Evolutionary conservation across 2,329 filamentous ascomycete genomes (phyloP).

Genomic region (Aspergillus costaricaensis): DNA sequence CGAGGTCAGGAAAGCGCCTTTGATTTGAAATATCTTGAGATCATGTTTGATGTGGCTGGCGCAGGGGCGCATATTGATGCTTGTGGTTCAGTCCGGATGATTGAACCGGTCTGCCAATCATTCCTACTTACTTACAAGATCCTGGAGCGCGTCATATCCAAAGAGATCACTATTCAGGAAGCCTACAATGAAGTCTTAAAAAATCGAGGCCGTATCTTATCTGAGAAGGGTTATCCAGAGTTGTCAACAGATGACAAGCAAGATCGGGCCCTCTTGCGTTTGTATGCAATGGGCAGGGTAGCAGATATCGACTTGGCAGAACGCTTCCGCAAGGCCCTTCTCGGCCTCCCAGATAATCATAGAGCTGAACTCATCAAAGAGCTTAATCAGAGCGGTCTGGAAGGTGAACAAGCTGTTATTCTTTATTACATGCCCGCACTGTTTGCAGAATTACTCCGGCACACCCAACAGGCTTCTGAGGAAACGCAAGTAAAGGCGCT

Average conservation of each 20-base stretch:
- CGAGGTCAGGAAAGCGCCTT: background rate
- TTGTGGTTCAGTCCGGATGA: constrained; percentile 9
- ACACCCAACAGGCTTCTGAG: background rate
- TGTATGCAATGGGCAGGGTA: constrained; percentile 11
- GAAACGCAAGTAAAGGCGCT: background rate
- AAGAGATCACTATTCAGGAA: background rate
- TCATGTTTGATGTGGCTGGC: constrained; percentile 12
- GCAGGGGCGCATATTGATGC: constrained; percentile 8
- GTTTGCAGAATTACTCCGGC: constrained; percentile 4
- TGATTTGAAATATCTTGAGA: constrained; percentile 8
- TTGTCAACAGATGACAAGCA: background rate
- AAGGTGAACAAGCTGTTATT: constrained; percentile 4
- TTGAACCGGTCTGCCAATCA: constrained; percentile 11
- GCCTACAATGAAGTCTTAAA: constrained; percentile 7
- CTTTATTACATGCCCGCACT: constrained; percentile 13
- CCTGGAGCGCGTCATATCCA: background rate
- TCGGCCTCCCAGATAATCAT: background rate
- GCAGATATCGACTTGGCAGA: constrained; percentile 3
- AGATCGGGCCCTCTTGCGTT: constrained; percentile 8
- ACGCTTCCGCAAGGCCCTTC: constrained; percentile 5
- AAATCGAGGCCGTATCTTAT: constrained; percentile 3
- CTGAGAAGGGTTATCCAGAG: background rate
- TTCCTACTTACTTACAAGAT: constrained; percentile 3
- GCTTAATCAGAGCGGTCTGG: background rate
- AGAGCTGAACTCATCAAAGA: background rate